Evolutionary conservation across 2,329 filamentous ascomycete species (phyloP).

Genomic region (Trichoderma polysporum): DNA sequence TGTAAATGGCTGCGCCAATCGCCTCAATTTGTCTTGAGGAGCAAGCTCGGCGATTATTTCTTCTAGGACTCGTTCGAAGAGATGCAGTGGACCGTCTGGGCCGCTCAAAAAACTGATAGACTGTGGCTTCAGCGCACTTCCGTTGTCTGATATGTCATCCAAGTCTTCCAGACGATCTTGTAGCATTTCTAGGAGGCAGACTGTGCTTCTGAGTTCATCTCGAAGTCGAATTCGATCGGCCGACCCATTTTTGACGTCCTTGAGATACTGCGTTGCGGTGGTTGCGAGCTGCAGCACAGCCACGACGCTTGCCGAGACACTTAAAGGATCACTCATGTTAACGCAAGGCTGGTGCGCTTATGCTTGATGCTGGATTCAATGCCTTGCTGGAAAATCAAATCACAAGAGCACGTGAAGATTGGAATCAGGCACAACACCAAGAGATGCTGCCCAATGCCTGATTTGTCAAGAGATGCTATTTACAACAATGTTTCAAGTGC

Average conservation of each 20-base stretch:
- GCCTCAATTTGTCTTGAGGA: neutral
- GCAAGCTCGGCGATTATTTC: neutral
- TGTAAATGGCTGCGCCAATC: neutral
- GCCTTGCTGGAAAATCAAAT: neutral
- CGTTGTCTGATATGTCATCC: neutral
- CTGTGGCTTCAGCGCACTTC: neutral
- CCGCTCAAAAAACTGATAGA: neutral
- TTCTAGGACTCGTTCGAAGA: neutral
- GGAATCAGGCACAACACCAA: too few relatives aligned
- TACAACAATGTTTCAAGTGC: neutral
- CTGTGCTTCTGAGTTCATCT: constrained; percentile 12
- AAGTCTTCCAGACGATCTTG: constrained; percentile 18
- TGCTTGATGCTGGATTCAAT: neutral
- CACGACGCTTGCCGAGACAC: neutral
- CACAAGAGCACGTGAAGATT: neutral
- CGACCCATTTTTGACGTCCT: constrained; percentile 16
- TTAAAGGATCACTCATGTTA: neutral
- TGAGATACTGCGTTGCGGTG: neutral
- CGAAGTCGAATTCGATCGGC: constrained; percentile 14
- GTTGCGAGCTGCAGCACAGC: constrained; percentile 6
- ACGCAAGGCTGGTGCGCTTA: neutral
- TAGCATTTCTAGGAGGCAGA: constrained; percentile 18
- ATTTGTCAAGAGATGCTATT: neutral
- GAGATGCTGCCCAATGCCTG: neutral
- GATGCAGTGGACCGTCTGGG: neutral